These are phyloP conservation scores for Triangularia setosa DNA, from an alignment of 2,329 filamentous ascomycete genomes.

Conservation along the genomic window DNA sequence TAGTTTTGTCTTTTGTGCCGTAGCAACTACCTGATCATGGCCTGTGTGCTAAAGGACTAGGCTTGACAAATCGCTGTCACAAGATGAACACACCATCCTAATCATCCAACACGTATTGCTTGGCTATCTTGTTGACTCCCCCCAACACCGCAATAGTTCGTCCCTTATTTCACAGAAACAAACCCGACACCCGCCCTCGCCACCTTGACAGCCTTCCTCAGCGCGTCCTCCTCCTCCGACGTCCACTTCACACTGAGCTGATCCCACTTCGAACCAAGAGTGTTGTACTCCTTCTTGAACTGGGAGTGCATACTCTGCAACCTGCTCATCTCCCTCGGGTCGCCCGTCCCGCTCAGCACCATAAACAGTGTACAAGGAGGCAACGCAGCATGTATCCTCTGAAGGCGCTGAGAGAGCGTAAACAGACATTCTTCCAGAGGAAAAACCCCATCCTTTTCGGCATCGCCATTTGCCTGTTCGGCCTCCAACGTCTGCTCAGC, in stretches of 20 bases:
- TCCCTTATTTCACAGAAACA: constrained; percentile 57
- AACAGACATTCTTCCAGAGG: constrained; percentile 45
- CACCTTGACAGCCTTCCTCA: constrained; percentile 52
- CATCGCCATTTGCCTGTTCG: background rate
- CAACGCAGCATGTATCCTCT: constrained; percentile 53
- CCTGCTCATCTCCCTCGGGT: constrained; percentile 62
- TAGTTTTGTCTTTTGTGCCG: too few relatives aligned
- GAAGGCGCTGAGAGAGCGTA: constrained; percentile 46
- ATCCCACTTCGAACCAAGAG: constrained; percentile 62
- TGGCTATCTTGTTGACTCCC: background rate
- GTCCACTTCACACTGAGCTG: constrained; percentile 65
- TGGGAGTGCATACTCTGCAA: constrained; percentile 57
- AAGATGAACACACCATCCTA: background rate
- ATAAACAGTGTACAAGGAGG: constrained; percentile 64
- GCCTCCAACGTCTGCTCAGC: constrained; percentile 8
- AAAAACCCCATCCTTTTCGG: constrained; percentile 15
- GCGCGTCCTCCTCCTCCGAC: constrained; percentile 59
- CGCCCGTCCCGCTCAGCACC: constrained; percentile 62
- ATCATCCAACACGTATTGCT: background rate
- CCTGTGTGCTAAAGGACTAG: too few relatives aligned
- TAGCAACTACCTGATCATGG: too few relatives aligned
- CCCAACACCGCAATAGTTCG: background rate
- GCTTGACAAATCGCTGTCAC: too few relatives aligned
- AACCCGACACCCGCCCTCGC: constrained; percentile 63
- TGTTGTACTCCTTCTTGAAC: constrained; percentile 62